Percentiles rank a stretch among this genome's conserved stretches.
phyloP scores from a whole-genome alignment of 116 monocot species.

The Cymodocea nodosa region DNA sequence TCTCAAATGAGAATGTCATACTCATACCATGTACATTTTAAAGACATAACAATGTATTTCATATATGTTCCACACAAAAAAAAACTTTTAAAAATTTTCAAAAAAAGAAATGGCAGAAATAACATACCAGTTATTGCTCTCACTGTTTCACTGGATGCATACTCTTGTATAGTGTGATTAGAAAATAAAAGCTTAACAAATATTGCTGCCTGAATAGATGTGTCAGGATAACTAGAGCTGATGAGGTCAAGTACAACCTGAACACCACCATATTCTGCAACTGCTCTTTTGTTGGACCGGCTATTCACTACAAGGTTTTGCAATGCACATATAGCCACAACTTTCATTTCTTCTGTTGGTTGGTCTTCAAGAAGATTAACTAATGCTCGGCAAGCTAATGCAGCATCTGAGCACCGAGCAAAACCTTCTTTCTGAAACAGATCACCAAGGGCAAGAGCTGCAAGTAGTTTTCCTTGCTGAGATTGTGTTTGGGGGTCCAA shows the following conservation, averaged over 20 bases:
- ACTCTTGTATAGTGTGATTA: conserved; percentile 93
- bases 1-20: too few relatives aligned
- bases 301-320: conserved; percentile 94
- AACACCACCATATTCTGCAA: conserved; percentile 98
- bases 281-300: conserved; percentile 93
- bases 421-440: conserved; percentile 92
- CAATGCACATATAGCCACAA: conserved; percentile 90
- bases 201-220: conserved; percentile 93
- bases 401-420: conserved; percentile 77
- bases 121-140: conserved; percentile 75
- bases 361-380: conserved; percentile 98
- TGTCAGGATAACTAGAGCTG: conserved; percentile 69
- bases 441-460: conserved; percentile 89
- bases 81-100: too few relatives aligned
- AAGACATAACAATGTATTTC: too few relatives aligned
- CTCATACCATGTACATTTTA: too few relatives aligned
- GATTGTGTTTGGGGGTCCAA: conserved; percentile 97
- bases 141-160: conserved; percentile 96
- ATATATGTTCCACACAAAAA: too few relatives aligned
- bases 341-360: conserved; percentile 97
- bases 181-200: conserved; percentile 94
- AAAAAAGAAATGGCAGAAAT: neutral
- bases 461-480: conserved; percentile 79
- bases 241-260: conserved; percentile 92
- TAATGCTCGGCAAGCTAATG: conserved; percentile 79